phyloP scores from a whole-genome alignment of 2,329 filamentous ascomycete species.

The Pseudopyricularia javanii region DNA sequence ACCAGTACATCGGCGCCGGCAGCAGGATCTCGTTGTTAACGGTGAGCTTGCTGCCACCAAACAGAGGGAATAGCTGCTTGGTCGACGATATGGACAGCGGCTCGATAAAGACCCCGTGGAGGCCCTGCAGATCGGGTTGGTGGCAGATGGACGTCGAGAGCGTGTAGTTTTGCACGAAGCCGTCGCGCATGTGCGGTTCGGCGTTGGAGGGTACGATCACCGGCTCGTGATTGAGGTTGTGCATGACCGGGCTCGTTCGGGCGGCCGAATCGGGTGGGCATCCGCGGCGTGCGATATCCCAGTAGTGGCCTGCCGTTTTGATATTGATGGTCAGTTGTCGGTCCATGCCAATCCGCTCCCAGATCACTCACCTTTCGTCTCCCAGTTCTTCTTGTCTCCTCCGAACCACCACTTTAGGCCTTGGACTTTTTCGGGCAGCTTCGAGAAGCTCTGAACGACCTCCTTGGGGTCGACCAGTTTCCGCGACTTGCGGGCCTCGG shows the following conservation, averaged over 20 bases:
- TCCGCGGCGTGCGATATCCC: constrained; percentile 43
- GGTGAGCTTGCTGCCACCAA: constrained; percentile 55
- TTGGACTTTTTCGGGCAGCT: constrained; percentile 24
- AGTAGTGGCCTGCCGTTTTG: constrained; percentile 43
- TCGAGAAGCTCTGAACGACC: constrained; percentile 29
- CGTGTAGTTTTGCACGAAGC: constrained; percentile 50
- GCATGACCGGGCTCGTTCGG: constrained; percentile 30
- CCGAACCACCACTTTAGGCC: constrained; percentile 18
- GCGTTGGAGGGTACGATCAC: constrained; percentile 31
- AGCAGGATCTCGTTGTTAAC: constrained; percentile 61
- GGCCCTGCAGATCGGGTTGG: constrained; percentile 48
- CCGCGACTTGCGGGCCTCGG: constrained; percentile 34
- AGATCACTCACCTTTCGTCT: constrained; percentile 30
- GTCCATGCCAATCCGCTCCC: neutral
- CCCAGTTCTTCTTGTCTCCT: constrained; percentile 32
- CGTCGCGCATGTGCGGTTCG: constrained; percentile 36
- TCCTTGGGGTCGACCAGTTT: constrained; percentile 29
- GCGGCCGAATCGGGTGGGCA: constrained; percentile 53
- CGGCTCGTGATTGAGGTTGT: constrained; percentile 31
- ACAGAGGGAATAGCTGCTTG: constrained; percentile 49
- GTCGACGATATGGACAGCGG: constrained; percentile 45
- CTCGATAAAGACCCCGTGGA: constrained; percentile 53
- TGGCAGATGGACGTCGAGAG: constrained; percentile 51
- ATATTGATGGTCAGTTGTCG: constrained; percentile 7
- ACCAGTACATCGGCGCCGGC: constrained; percentile 59